Conservation (phyloP, 2,329 filamentous ascomycete genomes). For the Scedosporium boydii region DNA sequence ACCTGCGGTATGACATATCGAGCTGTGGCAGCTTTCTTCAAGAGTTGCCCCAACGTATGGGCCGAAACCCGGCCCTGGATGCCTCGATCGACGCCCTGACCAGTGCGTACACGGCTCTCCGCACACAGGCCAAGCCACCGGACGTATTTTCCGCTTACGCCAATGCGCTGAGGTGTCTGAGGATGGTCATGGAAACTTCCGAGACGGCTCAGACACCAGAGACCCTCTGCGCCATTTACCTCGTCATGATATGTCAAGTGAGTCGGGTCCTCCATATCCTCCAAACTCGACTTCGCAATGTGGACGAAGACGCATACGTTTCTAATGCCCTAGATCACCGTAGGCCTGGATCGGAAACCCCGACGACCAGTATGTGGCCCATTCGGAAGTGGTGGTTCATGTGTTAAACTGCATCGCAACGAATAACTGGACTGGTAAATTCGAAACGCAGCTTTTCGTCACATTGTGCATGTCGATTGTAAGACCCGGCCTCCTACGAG, state of each 20-base stretch:
- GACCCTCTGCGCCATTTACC: slow-evolving; percentile 26
- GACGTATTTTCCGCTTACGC: slow-evolving; percentile 19
- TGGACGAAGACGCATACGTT: no score
- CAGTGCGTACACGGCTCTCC: slow-evolving; percentile 15
- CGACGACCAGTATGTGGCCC: slow-evolving; percentile 15
- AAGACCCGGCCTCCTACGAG: slow-evolving; percentile 6
- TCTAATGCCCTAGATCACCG: no score
- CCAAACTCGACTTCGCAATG: accelerated
- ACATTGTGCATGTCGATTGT: slow-evolving; percentile 23
- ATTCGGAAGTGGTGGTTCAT: slow-evolving; percentile 22
- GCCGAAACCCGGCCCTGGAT: slow-evolving; percentile 34
- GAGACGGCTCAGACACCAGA: slow-evolving; percentile 17
- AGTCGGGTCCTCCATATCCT: background rate
- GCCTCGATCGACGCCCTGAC: slow-evolving; percentile 22
- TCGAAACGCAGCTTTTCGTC: slow-evolving; percentile 19
- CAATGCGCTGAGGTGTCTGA: slow-evolving; percentile 18
- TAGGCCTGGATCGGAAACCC: slow-evolving; percentile 22
- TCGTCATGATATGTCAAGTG: slow-evolving; percentile 26
- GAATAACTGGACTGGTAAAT: slow-evolving; percentile 16
- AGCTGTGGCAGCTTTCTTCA: slow-evolving; percentile 36
- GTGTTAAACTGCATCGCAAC: slow-evolving; percentile 18
- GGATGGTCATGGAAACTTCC: slow-evolving; percentile 17
- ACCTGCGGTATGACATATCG: slow-evolving; percentile 35
- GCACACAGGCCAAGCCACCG: slow-evolving; percentile 11
- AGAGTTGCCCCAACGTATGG: slow-evolving; percentile 34